Evolutionary conservation across 345 rosid genomes (phyloP), one percentile per base, ranked within the genome.

Genomic region (Eucalyptus sp.): DNA sequence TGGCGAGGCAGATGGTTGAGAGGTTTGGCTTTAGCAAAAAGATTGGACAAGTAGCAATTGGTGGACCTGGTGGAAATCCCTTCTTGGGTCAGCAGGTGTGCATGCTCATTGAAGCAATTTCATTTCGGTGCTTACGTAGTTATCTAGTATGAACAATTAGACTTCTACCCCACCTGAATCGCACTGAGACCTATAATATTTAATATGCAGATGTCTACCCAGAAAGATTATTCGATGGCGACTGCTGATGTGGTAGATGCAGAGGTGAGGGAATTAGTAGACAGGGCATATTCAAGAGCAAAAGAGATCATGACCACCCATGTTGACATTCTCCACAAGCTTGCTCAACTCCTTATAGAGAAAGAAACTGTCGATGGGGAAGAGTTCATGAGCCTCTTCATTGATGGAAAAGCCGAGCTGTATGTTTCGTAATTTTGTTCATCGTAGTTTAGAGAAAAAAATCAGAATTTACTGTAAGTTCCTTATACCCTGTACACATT

Each of bases 1-100:
- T 98, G 86, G 99, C 99, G n/a, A 95, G 99, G 89, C 99, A 98
- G 92, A 98, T 98, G 99, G 96, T 98, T 22, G 99, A 98, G 94
- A 95, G 99, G 89, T 97, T 96, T 71, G 99, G 99, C 15, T 96
- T 98, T 94, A 96, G 99, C 94, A 98, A 96, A 91, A 98, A 96
- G 94, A 98, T 98, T 60, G 99, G 99, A 54, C 99, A 98, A 91
- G 92, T 98, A 86, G 99, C 99, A 25, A 95, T 98, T 68, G 99
- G 99, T 17, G 98, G 98, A 87, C 92, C 95, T 52, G 99, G 99
- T 87, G 99, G 99, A 90, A 96, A 98, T 86, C 99, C 99, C 64
- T 98, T 98, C 94, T 90, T 98, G 91, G 99, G 99, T 62, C 99
- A 97, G 89, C 95, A 93, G 95, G 94, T 93, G 71, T 33, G 56